Evolutionary conservation across 2,329 filamentous ascomycete species (phyloP).

Genomic region (Xylaria sp.): DNA sequence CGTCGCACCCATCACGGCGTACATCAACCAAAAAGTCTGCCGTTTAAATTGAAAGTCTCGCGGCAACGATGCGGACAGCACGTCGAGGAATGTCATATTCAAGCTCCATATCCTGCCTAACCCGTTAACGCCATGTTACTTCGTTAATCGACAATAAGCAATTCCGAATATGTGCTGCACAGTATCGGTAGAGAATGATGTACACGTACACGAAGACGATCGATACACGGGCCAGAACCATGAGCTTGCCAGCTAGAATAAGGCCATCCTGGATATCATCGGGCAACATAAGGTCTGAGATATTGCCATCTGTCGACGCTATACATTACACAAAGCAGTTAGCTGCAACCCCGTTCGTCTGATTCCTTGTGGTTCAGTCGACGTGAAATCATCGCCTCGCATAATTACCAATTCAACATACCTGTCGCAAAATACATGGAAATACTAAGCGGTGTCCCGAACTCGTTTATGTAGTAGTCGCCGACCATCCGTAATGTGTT

Average conservation of each 20-base stretch:
- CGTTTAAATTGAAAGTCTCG: background rate
- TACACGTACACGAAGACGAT: constrained; percentile 20
- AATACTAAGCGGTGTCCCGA: constrained; percentile 16
- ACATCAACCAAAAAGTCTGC: constrained; percentile 1
- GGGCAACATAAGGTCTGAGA: too few species aligned
- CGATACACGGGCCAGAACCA: constrained; percentile 12
- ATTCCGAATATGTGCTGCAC: background rate
- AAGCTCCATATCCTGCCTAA: constrained; percentile 27
- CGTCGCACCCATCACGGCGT: constrained; percentile 14
- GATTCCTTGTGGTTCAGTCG: background rate
- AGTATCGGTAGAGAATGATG: background rate
- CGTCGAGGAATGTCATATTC: constrained; percentile 26
- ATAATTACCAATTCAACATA: background rate
- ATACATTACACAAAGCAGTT: too few species aligned
- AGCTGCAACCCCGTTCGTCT: background rate
- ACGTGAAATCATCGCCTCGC: background rate
- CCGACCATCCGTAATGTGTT: constrained; percentile 9
- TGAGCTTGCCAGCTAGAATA: constrained; percentile 17
- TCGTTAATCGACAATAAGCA: background rate
- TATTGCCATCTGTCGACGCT: too few species aligned
- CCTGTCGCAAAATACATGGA: background rate
- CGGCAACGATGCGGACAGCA: background rate
- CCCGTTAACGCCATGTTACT: background rate
- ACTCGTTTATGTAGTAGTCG: constrained; percentile 14
- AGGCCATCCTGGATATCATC: background rate